phyloP scores from a whole-genome alignment of 129 eudicot species.

The Rutidosis leptorrhynchoides region DNA sequence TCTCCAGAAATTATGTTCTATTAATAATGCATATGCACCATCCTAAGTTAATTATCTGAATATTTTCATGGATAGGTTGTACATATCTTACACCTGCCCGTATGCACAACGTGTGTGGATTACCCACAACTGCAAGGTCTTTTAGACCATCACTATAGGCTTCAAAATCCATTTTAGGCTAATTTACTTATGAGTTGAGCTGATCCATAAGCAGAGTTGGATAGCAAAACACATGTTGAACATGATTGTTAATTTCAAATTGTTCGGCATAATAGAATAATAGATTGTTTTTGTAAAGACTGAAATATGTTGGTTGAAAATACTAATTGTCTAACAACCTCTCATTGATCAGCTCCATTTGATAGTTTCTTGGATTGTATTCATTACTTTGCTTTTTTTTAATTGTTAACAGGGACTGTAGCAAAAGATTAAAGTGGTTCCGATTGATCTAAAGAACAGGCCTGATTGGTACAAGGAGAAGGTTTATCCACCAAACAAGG shows the following conservation, averaged over 20 bases:
- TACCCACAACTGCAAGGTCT: constrained; percentile 76
- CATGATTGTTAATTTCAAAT: constrained; percentile 2
- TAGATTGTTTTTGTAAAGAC: not conserved
- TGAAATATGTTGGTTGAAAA: not conserved
- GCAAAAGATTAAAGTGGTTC: constrained; percentile 69
- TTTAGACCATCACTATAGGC: constrained; percentile 4
- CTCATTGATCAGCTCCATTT: constrained; percentile 16
- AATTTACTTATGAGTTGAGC: constrained; percentile 14
- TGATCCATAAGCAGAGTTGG: constrained; percentile 19
- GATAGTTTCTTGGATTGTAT: not conserved
- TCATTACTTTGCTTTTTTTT: too few relatives aligned
- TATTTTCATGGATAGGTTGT: constrained; percentile 46
- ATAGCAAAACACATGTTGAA: not conserved
- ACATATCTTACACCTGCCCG: constrained; percentile 78
- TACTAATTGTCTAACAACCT: constrained; percentile 18
- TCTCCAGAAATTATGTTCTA: not conserved
- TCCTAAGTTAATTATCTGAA: constrained; percentile 11
- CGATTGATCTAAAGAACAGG: constrained; percentile 77
- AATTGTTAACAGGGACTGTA: constrained; percentile 56
- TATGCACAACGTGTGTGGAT: constrained; percentile 93
- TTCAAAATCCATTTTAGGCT: not conserved
- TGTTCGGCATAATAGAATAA: not conserved
- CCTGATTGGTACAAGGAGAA: constrained; percentile 94
- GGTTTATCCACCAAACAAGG: constrained; percentile 88
- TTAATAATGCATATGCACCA: not conserved